Conservation (phyloP, 1,284 basidiomycete genomes). For the Fomitopsis pinicola region DNA sequence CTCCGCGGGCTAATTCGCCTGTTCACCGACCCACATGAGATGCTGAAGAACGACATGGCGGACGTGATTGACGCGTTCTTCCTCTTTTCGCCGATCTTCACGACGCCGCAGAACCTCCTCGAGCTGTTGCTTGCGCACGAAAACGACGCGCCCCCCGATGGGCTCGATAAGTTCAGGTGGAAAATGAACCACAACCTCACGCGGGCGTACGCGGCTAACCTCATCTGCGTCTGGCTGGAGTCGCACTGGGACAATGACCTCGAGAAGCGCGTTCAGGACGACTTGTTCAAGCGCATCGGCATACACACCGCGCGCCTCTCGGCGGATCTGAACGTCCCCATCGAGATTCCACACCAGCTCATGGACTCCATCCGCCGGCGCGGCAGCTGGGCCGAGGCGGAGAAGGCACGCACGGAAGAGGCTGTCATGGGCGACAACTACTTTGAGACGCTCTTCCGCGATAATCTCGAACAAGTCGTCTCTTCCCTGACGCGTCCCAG, state of each 20-base stretch:
- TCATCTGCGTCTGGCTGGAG: slow-evolving; percentile 74
- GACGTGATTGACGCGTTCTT: slow-evolving; percentile 58
- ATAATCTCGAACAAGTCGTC: slow-evolving; percentile 1
- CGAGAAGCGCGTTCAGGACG: slow-evolving; percentile 39
- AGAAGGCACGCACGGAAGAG: background rate
- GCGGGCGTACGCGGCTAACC: slow-evolving; percentile 60
- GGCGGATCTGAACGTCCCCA: slow-evolving; percentile 7
- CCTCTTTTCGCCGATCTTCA: slow-evolving; percentile 74
- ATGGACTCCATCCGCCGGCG: background rate
- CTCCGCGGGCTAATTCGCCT: slow-evolving; percentile 43
- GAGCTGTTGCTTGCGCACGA: slow-evolving; percentile 57
- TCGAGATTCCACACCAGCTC: slow-evolving; percentile 2
- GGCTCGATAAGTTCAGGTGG: slow-evolving; percentile 43
- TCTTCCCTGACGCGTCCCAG: background rate
- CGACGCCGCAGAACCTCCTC: slow-evolving; percentile 52
- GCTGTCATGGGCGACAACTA: background rate
- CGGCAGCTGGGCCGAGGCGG: slow-evolving; percentile 2
- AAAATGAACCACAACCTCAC: slow-evolving; percentile 47
- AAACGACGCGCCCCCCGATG: slow-evolving; percentile 33
- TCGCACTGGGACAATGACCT: slow-evolving; percentile 61
- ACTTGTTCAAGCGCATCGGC: slow-evolving; percentile 33
- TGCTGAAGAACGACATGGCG: slow-evolving; percentile 24
- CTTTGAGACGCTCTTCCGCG: slow-evolving; percentile 4
- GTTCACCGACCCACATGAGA: slow-evolving; percentile 38
- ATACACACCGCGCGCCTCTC: slow-evolving; percentile 26